Conservation (phyloP, 2,329 filamentous ascomycete species). For the Onygenales sp. region DNA sequence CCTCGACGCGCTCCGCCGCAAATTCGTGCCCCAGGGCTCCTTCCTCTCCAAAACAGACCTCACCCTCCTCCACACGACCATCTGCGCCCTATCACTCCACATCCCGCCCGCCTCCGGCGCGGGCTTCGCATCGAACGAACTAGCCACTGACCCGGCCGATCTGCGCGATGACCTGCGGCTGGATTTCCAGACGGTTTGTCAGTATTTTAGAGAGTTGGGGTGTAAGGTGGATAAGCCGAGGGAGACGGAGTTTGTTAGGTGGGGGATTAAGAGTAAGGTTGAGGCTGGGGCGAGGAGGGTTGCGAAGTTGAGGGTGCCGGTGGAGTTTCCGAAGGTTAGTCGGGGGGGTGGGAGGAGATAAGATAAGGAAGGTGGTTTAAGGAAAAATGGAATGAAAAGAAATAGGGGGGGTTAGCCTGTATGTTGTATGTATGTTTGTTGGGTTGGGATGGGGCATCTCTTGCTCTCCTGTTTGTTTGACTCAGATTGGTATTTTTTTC, state of each 20-base stretch:
- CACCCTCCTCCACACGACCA: constrained; percentile 36
- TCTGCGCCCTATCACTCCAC: constrained; percentile 37
- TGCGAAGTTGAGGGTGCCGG: constrained; percentile 64
- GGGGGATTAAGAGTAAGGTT: constrained; percentile 47
- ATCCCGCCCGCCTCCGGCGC: constrained; percentile 30
- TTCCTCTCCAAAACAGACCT: constrained; percentile 29
- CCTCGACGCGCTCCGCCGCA: constrained; percentile 31
- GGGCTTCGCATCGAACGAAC: constrained; percentile 27
- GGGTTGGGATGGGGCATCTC: no score
- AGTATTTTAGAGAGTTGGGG: constrained; percentile 39
- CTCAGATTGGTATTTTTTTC: no score
- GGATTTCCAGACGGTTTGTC: constrained; percentile 24
- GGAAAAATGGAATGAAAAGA: background rate
- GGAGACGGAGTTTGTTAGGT: constrained; percentile 32
- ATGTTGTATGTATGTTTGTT: background rate
- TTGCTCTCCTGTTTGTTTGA: no score
- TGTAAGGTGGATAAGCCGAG: constrained; percentile 33
- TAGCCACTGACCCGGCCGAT: constrained; percentile 36
- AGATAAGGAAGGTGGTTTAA: background rate
- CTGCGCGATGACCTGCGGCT: constrained; percentile 36
- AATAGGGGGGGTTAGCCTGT: background rate
- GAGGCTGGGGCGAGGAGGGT: constrained; percentile 45
- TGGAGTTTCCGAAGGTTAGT: constrained; percentile 66
- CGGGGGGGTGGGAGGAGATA: constrained; percentile 25
- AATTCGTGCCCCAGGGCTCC: constrained; percentile 30